Percentiles rank a stretch among this genome's conserved stretches.
Evolutionary conservation across 2,329 filamentous ascomycete genomes (phyloP).

Genomic region (Onygenales sp.): DNA sequence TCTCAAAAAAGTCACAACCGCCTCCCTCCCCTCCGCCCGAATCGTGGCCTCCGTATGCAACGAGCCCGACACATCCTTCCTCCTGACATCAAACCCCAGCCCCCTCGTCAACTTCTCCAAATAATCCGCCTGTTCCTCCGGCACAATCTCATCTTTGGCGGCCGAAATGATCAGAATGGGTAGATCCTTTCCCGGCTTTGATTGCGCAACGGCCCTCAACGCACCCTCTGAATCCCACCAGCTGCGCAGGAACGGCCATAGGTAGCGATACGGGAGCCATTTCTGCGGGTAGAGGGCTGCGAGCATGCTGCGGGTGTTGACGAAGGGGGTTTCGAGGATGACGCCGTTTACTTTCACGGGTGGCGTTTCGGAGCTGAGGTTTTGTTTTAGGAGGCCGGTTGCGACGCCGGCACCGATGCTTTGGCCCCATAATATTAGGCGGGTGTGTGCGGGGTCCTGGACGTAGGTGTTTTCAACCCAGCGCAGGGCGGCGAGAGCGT

Average conservation of each 20-base stretch:
- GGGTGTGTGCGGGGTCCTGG: background rate
- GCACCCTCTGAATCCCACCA: constrained; percentile 41
- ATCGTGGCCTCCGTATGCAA: constrained; percentile 42
- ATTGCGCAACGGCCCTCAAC: constrained; percentile 28
- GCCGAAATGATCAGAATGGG: constrained; percentile 33
- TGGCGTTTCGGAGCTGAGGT: constrained; percentile 28
- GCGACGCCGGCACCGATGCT: constrained; percentile 56
- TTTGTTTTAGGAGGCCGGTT: constrained; percentile 46
- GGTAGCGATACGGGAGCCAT: constrained; percentile 68
- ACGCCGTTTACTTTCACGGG: constrained; percentile 37
- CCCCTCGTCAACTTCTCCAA: constrained; percentile 26
- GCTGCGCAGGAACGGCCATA: constrained; percentile 64
- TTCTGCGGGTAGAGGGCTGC: constrained; percentile 64
- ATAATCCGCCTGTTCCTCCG: constrained; percentile 24
- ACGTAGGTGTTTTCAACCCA: constrained; percentile 47
- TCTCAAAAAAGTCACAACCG: constrained; percentile 20
- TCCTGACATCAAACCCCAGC: constrained; percentile 25
- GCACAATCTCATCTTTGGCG: constrained; percentile 36
- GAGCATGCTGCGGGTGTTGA: constrained; percentile 62
- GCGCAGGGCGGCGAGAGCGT: constrained; percentile 54
- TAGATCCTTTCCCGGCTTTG: constrained; percentile 8
- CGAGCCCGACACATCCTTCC: constrained; percentile 35
- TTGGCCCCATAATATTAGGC: constrained; percentile 12
- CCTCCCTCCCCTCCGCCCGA: constrained; percentile 33
- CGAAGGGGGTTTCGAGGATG: constrained; percentile 68